These are phyloP conservation scores for Simmondsia chinensis DNA, from an alignment of 148 eudicot species.

Conservation along the genomic window DNA sequence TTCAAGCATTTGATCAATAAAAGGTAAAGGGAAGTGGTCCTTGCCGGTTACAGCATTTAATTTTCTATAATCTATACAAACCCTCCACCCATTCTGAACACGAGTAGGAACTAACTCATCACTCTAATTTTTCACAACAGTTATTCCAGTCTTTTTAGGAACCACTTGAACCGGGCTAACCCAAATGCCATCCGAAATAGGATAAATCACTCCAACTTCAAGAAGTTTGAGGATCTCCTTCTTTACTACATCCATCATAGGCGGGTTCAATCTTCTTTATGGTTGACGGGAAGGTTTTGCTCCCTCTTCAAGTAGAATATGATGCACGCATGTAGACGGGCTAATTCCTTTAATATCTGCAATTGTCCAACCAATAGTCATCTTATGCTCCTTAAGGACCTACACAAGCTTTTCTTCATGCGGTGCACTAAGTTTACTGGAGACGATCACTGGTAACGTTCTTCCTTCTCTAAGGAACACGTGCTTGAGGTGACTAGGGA, in stretches of 20 bases:
- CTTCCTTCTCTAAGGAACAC: no score
- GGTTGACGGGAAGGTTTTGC: background rate
- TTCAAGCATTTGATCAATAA: background rate
- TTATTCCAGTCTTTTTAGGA: constrained; percentile 1
- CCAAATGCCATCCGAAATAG: constrained; percentile 5
- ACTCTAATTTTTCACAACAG: background rate
- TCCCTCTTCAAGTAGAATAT: background rate
- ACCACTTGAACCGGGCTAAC: constrained; percentile 10
- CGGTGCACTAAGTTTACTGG: no score
- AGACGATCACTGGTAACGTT: no score
- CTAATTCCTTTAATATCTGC: no score
- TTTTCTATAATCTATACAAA: constrained; percentile 9
- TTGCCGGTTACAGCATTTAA: constrained; percentile 5
- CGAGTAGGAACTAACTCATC: constrained; percentile 4
- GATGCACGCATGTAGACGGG: no score
- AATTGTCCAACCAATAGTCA: no score
- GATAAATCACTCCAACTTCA: constrained; percentile 1
- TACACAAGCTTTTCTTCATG: no score
- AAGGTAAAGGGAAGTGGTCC: constrained; percentile 9
- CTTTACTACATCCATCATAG: constrained; percentile 7
- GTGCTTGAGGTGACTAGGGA: no score
- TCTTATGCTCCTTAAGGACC: no score
- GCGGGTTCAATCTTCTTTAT: constrained; percentile 6
- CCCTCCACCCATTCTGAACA: background rate
- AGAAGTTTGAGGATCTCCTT: constrained; percentile 2